Conservation (phyloP, 495 filamentous ascomycete species). For the Daldinia caldariorum region DNA sequence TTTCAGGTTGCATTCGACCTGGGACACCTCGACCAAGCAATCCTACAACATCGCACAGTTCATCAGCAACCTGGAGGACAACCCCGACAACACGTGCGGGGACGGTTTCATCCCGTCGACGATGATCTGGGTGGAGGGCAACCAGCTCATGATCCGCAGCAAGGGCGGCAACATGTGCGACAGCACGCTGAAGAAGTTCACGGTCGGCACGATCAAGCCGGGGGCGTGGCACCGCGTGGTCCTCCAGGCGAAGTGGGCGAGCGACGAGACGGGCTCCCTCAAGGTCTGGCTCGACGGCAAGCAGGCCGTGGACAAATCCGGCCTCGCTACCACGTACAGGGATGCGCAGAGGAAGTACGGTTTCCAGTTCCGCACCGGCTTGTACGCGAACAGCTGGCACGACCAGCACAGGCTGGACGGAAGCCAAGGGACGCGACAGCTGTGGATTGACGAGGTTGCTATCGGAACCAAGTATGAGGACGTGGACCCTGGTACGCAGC, state of each 20-base stretch:
- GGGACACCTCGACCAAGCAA: conserved; percentile 58
- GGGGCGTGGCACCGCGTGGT: conserved; percentile 61
- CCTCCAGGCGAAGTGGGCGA: conserved; percentile 58
- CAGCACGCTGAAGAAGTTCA: conserved; percentile 44
- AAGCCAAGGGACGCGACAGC: conserved; percentile 56
- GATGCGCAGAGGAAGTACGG: conserved; percentile 47
- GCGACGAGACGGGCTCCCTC: conserved; percentile 54
- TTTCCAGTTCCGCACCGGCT: conserved; percentile 63
- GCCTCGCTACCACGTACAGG: conserved; percentile 56
- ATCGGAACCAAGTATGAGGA: conserved; percentile 58
- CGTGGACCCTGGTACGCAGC: conserved; percentile 46
- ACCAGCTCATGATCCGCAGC: conserved; percentile 57
- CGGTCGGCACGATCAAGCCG: conserved; percentile 50
- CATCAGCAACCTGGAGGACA: conserved; percentile 56
- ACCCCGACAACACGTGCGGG: conserved; percentile 53
- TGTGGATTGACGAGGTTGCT: conserved; percentile 64
- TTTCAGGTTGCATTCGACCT: conserved; percentile 59
- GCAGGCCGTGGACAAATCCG: conserved; percentile 53
- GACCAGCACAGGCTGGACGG: conserved; percentile 52
- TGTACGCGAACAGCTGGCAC: conserved; percentile 67
- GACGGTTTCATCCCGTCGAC: conserved; percentile 62
- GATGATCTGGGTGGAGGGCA: conserved; percentile 60
- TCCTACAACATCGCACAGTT: conserved; percentile 64
- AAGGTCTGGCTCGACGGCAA: conserved; percentile 61
- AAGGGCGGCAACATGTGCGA: conserved; percentile 56